Percentiles rank a stretch among this genome's conserved stretches.
phyloP scores from a whole-genome alignment of 192 early-diverging fungal species.

The Neocallimastix lanati region DNA sequence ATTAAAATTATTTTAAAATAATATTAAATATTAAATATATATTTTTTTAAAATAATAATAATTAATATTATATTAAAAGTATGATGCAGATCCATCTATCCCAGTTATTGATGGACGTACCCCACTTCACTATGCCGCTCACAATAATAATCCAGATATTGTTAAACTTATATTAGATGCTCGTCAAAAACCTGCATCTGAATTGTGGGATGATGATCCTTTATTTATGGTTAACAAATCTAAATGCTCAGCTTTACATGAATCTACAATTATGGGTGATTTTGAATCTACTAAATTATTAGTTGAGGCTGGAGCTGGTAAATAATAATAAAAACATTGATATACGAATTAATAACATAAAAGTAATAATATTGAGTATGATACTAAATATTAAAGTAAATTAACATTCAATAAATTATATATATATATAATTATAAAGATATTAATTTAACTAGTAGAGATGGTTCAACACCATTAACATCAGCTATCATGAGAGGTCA shows the following conservation, averaged over 20 bases:
- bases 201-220: background rate
- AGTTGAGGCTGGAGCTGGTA: background rate
- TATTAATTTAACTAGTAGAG: background rate
- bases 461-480: background rate
- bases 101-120: background rate
- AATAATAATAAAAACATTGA: background rate
- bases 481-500: background rate
- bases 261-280: background rate
- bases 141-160: background rate
- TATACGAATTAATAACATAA: too few species aligned
- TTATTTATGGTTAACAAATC: background rate
- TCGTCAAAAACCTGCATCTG: background rate
- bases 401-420: too few species aligned
- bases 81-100: background rate
- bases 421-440: too few species aligned
- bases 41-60: too few species aligned
- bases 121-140: background rate
- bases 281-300: background rate
- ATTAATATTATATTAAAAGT: too few species aligned
- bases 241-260: background rate
- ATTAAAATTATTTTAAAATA: too few species aligned
- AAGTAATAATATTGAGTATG: too few species aligned
- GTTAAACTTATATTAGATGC: background rate
- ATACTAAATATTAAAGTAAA: too few species aligned
- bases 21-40: too few species aligned